These are phyloP conservation scores for Tubosaeta sp. DNA, from an alignment of 768 basidiomycete species.

Conservation along the genomic window DNA sequence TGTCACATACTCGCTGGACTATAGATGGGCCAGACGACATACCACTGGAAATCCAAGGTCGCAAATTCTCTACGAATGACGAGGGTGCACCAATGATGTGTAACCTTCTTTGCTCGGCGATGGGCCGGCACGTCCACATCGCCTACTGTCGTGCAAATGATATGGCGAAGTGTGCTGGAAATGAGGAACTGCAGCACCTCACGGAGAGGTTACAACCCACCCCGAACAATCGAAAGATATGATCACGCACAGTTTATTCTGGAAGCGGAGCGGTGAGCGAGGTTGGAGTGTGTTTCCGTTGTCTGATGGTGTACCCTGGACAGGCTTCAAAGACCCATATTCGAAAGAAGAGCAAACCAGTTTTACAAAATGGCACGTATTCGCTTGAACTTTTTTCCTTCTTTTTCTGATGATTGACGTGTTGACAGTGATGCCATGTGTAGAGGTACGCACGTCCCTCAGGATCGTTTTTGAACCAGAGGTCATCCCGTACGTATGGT, in stretches of 20 bases:
- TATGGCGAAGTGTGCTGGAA: too few relatives aligned
- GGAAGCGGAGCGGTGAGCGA: slow-evolving; percentile 50
- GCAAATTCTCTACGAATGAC: too few relatives aligned
- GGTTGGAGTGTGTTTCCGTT: background rate
- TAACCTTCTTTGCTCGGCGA: too few relatives aligned
- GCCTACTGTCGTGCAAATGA: too few relatives aligned
- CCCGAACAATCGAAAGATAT: slow-evolving; percentile 48
- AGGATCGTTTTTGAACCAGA: background rate
- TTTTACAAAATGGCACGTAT: slow-evolving; percentile 50
- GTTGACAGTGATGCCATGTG: slow-evolving; percentile 47
- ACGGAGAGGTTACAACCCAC: slow-evolving; percentile 38
- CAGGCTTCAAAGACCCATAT: slow-evolving; percentile 42
- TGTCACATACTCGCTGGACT: slow-evolving; percentile 38
- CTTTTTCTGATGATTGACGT: background rate
- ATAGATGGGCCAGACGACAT: too few relatives aligned
- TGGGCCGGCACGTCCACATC: too few relatives aligned
- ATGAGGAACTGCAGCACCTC: too few relatives aligned
- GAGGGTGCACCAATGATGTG: too few relatives aligned
- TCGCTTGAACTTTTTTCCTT: background rate
- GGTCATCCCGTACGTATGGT: background rate
- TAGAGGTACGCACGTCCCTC: slow-evolving; percentile 32
- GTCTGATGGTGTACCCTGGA: background rate
- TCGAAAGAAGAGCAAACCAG: slow-evolving; percentile 40
- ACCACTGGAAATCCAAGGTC: too few relatives aligned
- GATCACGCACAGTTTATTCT: slow-evolving; percentile 51